phyloP scores from a whole-genome alignment of 1,284 basidiomycete genomes.

The Boletellus sp. region DNA sequence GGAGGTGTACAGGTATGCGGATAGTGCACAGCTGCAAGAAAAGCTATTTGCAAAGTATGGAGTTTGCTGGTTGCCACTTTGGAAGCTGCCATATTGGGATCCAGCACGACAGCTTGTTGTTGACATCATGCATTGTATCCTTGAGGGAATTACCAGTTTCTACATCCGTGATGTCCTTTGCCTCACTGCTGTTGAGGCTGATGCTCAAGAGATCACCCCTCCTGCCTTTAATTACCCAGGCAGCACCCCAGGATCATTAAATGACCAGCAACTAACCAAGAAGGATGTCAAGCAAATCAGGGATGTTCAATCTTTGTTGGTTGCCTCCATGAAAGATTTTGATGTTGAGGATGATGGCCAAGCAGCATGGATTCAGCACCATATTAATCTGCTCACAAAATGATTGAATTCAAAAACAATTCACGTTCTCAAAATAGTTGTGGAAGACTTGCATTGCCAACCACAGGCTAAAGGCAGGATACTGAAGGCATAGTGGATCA shows the following conservation, averaged over 20 bases:
- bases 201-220: neutral
- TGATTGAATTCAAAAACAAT: slow-evolving; percentile 1
- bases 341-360: neutral
- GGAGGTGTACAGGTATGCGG: slow-evolving; percentile 17
- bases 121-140: slow-evolving; percentile 1
- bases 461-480: neutral
- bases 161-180: neutral
- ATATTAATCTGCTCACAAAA: slow-evolving; percentile 1
- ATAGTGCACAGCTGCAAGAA: neutral
- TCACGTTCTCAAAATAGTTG: neutral
- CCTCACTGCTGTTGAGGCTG: neutral
- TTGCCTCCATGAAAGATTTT: neutral
- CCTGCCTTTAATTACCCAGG: neutral
- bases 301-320: slow-evolving; percentile 1
- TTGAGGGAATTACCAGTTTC: neutral
- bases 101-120: neutral
- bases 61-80: neutral
- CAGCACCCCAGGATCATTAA: neutral
- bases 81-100: slow-evolving; percentile 2
- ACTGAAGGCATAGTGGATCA: slow-evolving; percentile 2
- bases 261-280: too few species aligned
- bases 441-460: neutral
- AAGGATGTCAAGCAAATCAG: slow-evolving; percentile 2
- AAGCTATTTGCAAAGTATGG: slow-evolving; percentile 1
- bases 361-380: neutral